Percentiles rank a stretch among this genome's conserved stretches.
Conservation (phyloP, 306 rosid genomes). For the Gillenia trifoliata region DNA sequence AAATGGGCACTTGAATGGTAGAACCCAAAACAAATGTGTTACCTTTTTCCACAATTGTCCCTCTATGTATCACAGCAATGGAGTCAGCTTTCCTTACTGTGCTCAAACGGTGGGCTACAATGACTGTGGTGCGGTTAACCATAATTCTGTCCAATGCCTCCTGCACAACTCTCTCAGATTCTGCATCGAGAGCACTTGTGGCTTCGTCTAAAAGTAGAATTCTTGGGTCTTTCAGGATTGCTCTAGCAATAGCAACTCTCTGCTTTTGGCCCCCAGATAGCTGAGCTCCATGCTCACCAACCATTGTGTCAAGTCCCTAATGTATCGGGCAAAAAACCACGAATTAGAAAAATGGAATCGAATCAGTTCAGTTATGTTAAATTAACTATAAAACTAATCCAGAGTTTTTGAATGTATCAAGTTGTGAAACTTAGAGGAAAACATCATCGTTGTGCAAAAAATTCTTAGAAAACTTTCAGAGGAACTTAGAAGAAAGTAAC, state of each 20-base stretch:
- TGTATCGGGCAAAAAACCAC: not conserved
- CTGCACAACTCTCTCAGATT: constrained; percentile 65
- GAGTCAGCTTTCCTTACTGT: constrained; percentile 52
- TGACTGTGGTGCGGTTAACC: constrained; percentile 54
- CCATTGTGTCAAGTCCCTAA: constrained; percentile 70
- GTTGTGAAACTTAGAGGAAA: too few species aligned
- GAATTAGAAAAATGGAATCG: not conserved
- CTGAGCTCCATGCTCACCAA: constrained; percentile 78
- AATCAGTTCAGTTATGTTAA: not conserved
- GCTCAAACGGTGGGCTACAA: constrained; percentile 73
- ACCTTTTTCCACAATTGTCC: constrained; percentile 66
- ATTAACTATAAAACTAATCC: too few species aligned
- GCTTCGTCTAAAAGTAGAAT: constrained; percentile 70
- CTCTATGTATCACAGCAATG: constrained; percentile 61
- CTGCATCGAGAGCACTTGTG: constrained; percentile 67
- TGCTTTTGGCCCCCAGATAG: constrained; percentile 71
- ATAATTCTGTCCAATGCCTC: constrained; percentile 63
- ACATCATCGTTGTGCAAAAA: too few species aligned
- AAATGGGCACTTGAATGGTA: not conserved
- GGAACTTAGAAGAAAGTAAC: too few species aligned
- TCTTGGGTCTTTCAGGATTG: constrained; percentile 65
- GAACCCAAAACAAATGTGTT: not conserved
- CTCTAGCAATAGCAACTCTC: constrained; percentile 53
- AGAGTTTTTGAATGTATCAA: too few species aligned
- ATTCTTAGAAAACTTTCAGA: too few species aligned